Evolutionary conservation across 495 filamentous ascomycete species (phyloP).

Genomic region (Hyphodiscus hymeniophilus): DNA sequence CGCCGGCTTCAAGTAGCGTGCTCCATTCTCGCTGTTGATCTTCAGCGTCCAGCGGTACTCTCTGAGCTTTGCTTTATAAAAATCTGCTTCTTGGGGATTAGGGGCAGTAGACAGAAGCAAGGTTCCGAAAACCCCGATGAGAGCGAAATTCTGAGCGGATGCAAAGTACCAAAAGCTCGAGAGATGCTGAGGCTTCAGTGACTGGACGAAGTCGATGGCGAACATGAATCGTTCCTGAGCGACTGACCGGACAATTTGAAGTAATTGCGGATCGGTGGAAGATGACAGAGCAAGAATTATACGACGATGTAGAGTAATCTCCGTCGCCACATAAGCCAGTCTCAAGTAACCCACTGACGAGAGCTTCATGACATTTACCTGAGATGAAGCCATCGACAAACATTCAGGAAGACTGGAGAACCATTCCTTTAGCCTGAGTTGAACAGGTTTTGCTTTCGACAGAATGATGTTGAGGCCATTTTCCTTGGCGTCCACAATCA

Average conservation of each 20-base stretch:
- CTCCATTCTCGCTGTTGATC: slow-evolving; percentile 73
- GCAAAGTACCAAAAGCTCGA: slow-evolving; percentile 77
- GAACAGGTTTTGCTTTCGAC: slow-evolving; percentile 69
- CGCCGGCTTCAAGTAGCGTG: slow-evolving; percentile 22
- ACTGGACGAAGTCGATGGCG: slow-evolving; percentile 70
- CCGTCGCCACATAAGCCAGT: slow-evolving; percentile 74
- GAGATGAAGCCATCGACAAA: slow-evolving; percentile 56
- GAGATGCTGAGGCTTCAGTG: slow-evolving; percentile 61
- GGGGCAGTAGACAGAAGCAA: slow-evolving; percentile 80
- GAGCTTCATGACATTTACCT: slow-evolving; percentile 36
- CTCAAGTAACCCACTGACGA: slow-evolving; percentile 66
- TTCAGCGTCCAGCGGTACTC: slow-evolving; percentile 93
- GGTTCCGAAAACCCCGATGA: slow-evolving; percentile 71
- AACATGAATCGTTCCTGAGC: slow-evolving; percentile 69
- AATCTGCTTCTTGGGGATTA: slow-evolving; percentile 80
- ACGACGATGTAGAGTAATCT: slow-evolving; percentile 75
- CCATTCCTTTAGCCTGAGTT: slow-evolving; percentile 76
- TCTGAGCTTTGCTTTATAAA: slow-evolving; percentile 74
- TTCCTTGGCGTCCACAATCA: slow-evolving; percentile 34
- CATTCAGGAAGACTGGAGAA: slow-evolving; percentile 55
- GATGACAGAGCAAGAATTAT: slow-evolving; percentile 58
- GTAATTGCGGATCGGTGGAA: slow-evolving; percentile 55
- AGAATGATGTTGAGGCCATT: slow-evolving; percentile 53
- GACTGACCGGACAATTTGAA: slow-evolving; percentile 89
- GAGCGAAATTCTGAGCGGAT: slow-evolving; percentile 68